Evolutionary conservation across 768 basidiomycete species (phyloP), one percentile per base, ranked within the genome.

Genomic region (Amanita jacksonii): DNA sequence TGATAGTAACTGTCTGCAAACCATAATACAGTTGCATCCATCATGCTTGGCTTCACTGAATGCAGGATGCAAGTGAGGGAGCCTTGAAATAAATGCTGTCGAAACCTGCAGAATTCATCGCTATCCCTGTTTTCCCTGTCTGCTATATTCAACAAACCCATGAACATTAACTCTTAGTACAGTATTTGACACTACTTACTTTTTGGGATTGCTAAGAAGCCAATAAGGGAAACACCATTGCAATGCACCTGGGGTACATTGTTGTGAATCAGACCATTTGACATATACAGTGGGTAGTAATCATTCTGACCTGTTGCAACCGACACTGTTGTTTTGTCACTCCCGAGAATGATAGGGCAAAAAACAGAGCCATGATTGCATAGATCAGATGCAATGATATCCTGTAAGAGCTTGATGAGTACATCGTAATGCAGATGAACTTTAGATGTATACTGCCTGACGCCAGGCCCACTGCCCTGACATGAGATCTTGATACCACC

Each of bases 391-490:
- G 54, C 49, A 49, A 66, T 41, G 8, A 41, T 50, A 45, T 63
- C 56, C 59, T 62, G 38, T 10, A 4, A 22, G 27, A 23, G 35
- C 12, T 22, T 40, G 30, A 33, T 20, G 19, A 15, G 38, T 20
- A 30, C 19, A 30, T 22, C 33, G n/a, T n/a, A 28, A 33, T 19
- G 6, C n/a, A 6, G 15, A 36, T n/a, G 5, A 6, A 8, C 35
- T 6, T 6, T 36, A 22, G 20, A 16, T 23, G 16, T 34, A 37
- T 54, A 69, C 67, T 3, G 59, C 62, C 38, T 73, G 67, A 5
- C 52, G 41, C 66, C 65, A 72, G 2, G 63, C 63, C 53, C 58
- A 71, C 24, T 65, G 54, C 3, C 63, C 69, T 0, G 66, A 68
- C 64, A 70, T 69, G 13, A 72, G 51, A 52, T 70, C 54, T 3